phyloP scores from a whole-genome alignment of 495 filamentous ascomycete species.

The Penicillium arizonense region DNA sequence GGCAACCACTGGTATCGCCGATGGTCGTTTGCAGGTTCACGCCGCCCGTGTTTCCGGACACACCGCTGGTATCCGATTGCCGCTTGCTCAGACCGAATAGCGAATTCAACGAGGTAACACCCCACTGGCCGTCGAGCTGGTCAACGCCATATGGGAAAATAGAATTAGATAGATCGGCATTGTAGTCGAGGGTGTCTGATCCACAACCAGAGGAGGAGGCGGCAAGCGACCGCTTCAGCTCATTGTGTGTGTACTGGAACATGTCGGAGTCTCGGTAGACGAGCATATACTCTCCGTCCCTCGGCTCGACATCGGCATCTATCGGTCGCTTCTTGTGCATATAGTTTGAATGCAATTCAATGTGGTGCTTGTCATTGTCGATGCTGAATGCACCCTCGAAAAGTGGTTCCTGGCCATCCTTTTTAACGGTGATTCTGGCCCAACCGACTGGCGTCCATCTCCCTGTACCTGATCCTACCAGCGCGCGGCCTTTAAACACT shows the following conservation, averaged over 20 bases:
- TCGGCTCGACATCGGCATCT: conserved; percentile 67
- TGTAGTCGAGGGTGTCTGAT: conserved; percentile 70
- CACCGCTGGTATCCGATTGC: conserved; percentile 48
- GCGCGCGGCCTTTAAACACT: conserved; percentile 79
- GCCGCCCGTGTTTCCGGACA: conserved; percentile 71
- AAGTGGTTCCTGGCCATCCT: conserved; percentile 74
- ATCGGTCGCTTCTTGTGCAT: conserved; percentile 65
- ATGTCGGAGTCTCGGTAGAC: conserved; percentile 91
- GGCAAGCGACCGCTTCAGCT: conserved; percentile 50
- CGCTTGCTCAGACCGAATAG: conserved; percentile 55
- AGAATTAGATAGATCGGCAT: conserved; percentile 63
- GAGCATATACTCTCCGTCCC: conserved; percentile 77
- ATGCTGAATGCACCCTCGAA: conserved; percentile 92
- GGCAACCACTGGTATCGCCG: conserved; percentile 78
- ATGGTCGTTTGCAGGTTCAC: conserved; percentile 83
- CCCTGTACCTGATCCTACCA: conserved; percentile 59
- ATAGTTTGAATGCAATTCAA: conserved; percentile 76
- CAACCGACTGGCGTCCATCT: conserved; percentile 82
- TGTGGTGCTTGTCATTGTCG: conserved; percentile 77
- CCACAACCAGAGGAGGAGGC: conserved; percentile 47
- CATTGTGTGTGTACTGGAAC: conserved; percentile 42
- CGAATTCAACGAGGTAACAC: conserved; percentile 50
- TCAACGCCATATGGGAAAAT: conserved; percentile 50
- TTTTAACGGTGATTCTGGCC: conserved; percentile 74
- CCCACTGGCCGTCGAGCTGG: conserved; percentile 46